phyloP scores from a whole-genome alignment of 169 alveolate genomes.

The Plasmodium knowlesi region DNA sequence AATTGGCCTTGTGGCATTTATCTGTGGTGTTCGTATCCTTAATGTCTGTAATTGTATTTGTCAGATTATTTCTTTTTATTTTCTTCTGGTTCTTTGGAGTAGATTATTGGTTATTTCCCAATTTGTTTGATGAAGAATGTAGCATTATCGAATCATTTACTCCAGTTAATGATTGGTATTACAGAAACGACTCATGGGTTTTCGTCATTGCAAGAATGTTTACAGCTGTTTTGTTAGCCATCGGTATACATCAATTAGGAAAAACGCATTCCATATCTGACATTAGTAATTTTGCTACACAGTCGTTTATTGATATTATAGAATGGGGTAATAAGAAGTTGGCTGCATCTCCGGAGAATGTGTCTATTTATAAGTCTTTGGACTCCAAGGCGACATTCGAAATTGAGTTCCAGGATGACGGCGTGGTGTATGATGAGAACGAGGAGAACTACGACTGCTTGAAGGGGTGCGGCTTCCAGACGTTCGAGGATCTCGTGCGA shows the following conservation, averaged over 20 bases:
- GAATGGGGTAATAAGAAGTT: constrained; percentile 91
- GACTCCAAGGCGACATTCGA: constrained; percentile 81
- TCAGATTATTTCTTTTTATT: constrained; percentile 82
- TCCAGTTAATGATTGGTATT: constrained; percentile 83
- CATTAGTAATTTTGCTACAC: constrained; percentile 87
- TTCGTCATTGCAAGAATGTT: constrained; percentile 83
- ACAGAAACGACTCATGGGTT: constrained; percentile 82
- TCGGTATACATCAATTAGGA: constrained; percentile 85
- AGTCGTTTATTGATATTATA: constrained; percentile 87
- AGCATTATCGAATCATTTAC: constrained; percentile 90
- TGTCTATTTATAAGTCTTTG: constrained; percentile 79
- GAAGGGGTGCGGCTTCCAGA: constrained; percentile 80
- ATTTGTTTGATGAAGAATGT: constrained; percentile 89
- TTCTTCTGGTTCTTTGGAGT: constrained; percentile 89
- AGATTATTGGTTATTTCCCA: constrained; percentile 90
- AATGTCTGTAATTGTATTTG: constrained; percentile 80
- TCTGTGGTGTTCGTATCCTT: constrained; percentile 86
- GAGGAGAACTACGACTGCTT: constrained; percentile 82
- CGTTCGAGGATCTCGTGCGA: constrained; percentile 80
- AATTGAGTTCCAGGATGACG: constrained; percentile 72
- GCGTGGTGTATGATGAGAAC: constrained; percentile 82
- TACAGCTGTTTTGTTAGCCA: constrained; percentile 87
- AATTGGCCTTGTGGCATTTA: constrained; percentile 87
- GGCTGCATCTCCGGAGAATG: constrained; percentile 78
- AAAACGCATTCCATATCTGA: constrained; percentile 88